These are phyloP conservation scores for Micractinium sp. DNA, from an alignment of 139 green algal species.

Conservation along the genomic window DNA sequence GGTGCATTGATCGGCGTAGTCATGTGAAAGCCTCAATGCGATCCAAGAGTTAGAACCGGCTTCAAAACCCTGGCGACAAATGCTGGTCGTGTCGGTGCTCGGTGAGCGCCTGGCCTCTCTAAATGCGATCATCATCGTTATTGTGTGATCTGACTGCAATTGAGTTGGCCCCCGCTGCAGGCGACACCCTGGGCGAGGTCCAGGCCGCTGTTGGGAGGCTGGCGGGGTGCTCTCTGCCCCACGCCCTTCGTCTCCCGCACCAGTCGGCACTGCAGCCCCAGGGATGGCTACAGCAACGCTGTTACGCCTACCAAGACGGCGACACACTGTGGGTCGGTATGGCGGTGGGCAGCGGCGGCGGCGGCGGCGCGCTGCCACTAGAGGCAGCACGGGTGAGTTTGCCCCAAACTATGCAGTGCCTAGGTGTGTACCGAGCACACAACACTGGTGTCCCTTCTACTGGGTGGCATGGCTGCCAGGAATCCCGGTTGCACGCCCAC, in stretches of 20 bases:
- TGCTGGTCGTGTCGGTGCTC: not conserved
- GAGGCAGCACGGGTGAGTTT: conserved; percentile 3
- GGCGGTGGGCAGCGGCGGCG: not conserved
- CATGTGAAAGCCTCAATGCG: too few species aligned
- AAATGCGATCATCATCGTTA: not conserved
- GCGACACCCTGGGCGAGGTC: conserved; percentile 14
- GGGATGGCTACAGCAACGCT: conserved; percentile 6
- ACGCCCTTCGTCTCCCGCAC: not conserved
- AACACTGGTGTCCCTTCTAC: too few species aligned
- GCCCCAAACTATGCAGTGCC: too few species aligned
- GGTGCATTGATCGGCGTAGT: too few species aligned
- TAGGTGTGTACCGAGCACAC: too few species aligned
- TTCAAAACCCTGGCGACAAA: not conserved
- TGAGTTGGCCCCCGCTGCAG: not conserved
- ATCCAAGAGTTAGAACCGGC: not conserved
- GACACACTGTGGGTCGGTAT: conserved; percentile 19
- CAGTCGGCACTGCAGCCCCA: not conserved
- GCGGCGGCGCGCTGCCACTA: not conserved
- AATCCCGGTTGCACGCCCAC: not conserved
- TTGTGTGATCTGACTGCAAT: not conserved
- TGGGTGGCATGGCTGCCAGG: not conserved
- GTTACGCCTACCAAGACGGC: not conserved
- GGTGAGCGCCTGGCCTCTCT: not conserved
- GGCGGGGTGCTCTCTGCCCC: not conserved
- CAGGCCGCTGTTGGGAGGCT: not conserved